Percentiles rank a stretch among this genome's conserved stretches.
phyloP scores from a whole-genome alignment of 139 green algal genomes.

The Gonium pectorale region DNA sequence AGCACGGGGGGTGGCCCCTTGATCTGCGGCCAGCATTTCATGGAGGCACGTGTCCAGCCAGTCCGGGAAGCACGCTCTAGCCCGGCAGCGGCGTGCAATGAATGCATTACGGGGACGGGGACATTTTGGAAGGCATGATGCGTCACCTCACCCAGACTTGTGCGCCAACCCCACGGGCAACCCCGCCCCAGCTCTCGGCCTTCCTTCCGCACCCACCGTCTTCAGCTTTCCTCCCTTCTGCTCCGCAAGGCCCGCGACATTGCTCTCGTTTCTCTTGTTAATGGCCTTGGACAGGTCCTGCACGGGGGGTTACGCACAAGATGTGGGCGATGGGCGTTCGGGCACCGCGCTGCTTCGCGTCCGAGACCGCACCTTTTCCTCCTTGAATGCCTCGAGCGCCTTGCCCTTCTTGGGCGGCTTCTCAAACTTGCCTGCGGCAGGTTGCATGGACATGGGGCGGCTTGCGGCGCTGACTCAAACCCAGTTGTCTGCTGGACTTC shows the following conservation, averaged over 20 bases:
- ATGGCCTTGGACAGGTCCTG: slow-evolving; percentile 51
- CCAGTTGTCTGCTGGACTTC: neutral
- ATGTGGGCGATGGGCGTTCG: neutral
- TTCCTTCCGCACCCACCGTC: slow-evolving; percentile 11
- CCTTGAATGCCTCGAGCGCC: neutral
- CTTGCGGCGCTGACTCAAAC: too few relatives aligned
- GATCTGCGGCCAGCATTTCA: neutral
- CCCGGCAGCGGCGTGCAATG: neutral
- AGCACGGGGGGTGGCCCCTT: slow-evolving; percentile 14
- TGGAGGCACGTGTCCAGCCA: too few relatives aligned
- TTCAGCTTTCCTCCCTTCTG: slow-evolving; percentile 43
- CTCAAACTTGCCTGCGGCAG: slow-evolving; percentile 24
- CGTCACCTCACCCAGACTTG: neutral
- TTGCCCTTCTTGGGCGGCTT: slow-evolving; percentile 34
- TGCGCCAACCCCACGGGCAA: neutral
- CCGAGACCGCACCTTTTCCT: neutral
- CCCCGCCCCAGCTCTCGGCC: neutral
- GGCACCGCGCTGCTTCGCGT: neutral
- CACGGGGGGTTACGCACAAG: neutral
- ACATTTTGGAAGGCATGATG: neutral
- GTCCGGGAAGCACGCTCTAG: neutral
- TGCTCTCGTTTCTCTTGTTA: slow-evolving; percentile 46
- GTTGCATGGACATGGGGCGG: too few relatives aligned
- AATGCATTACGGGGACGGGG: neutral
- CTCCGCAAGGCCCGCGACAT: slow-evolving; percentile 8